Conservation (phyloP, 2,329 filamentous ascomycete species). For the Sporothrix inflata region DNA sequence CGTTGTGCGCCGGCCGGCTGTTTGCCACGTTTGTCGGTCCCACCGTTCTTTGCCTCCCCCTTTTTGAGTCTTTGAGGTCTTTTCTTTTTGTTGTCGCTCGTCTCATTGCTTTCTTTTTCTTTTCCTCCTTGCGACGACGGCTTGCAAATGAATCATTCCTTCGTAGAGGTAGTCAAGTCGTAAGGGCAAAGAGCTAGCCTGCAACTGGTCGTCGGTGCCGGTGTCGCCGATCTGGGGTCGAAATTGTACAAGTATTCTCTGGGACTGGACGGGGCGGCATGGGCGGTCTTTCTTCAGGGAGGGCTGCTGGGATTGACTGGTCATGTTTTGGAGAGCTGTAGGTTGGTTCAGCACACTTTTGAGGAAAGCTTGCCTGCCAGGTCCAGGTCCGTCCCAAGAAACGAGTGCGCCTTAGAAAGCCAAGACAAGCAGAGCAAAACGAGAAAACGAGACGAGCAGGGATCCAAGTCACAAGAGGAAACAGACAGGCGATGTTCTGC, state of each 20-base stretch:
- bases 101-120: neutral
- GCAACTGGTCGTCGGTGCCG: constrained; percentile 8
- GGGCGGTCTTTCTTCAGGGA: neutral
- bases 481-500: too few species aligned
- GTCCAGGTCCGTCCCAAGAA: neutral
- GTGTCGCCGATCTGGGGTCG: constrained; percentile 11
- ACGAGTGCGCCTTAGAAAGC: neutral
- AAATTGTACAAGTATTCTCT: too few species aligned
- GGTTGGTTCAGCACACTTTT: neutral
- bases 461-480: neutral
- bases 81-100: neutral
- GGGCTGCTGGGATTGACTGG: neutral
- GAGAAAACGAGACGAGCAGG: neutral
- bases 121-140: neutral
- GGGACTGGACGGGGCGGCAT: neutral
- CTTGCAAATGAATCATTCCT: too few species aligned
- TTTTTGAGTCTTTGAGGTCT: neutral
- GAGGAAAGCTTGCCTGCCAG: neutral
- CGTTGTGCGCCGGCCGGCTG: neutral
- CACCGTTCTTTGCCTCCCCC: neutral
- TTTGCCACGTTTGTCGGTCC: neutral
- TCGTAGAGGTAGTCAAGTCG: too few species aligned
- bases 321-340: neutral
- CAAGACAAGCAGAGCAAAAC: neutral
- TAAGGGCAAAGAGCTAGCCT: neutral